Evolutionary conservation across 2,329 filamentous ascomycete genomes (phyloP).

Genomic region (Byssoonygena ceratinophila): DNA sequence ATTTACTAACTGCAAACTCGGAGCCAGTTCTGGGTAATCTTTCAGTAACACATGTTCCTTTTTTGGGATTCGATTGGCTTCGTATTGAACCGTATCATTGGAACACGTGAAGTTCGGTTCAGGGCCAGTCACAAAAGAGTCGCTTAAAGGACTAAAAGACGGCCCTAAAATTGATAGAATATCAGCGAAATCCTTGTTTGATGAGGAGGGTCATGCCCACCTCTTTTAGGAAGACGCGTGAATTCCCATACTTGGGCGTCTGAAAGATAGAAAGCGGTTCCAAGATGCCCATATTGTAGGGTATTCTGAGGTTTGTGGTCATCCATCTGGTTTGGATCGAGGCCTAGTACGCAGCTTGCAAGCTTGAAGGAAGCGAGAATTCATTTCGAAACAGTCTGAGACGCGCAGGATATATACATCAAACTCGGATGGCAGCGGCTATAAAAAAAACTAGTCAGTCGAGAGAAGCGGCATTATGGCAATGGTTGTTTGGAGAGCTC

Average conservation of each 20-base stretch:
- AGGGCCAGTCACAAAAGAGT: background rate
- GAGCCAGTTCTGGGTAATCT: conserved; percentile 29
- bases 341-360: conserved; percentile 22
- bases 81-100: background rate
- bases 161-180: background rate
- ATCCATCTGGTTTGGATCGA: conserved; percentile 46
- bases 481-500: background rate
- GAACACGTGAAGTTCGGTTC: background rate
- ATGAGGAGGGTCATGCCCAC: background rate
- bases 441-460: background rate
- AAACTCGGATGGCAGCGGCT: background rate
- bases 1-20: conserved; percentile 23
- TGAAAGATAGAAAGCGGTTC: conserved; percentile 41
- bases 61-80: conserved; percentile 1
- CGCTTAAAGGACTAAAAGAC: background rate
- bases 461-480: background rate
- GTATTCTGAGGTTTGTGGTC: conserved; percentile 36
- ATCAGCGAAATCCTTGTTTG: background rate
- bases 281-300: conserved; percentile 50
- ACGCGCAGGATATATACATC: background rate
- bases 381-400: conserved; percentile 24
- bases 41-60: conserved; percentile 22
- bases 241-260: conserved; percentile 43
- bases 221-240: conserved; percentile 22
- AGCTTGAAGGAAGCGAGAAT: conserved; percentile 14